Evolutionary conservation across 2,329 filamentous ascomycete genomes (phyloP), one percentile per base, ranked within the genome.

Genomic region (Fusarium armeniacum): DNA sequence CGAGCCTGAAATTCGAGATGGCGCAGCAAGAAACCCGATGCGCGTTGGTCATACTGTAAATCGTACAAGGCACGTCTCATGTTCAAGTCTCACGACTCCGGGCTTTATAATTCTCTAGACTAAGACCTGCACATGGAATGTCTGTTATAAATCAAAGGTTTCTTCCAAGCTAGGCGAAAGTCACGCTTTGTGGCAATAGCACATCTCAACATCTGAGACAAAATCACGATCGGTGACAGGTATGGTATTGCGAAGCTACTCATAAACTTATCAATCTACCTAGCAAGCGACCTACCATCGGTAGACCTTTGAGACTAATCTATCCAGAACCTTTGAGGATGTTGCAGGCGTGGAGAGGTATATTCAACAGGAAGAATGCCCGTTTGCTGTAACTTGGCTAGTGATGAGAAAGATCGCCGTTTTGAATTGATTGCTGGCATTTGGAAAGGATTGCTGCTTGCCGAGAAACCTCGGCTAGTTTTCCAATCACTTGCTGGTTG

Each of bases 381-480:
- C 20, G 6, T 35, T n/a, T 32, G 26, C 15, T 18, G 9, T 36
- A n/a, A 18, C 22, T 33, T 20, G 11, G 52, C 57, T 69, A 65
- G n/a, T 70, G 65, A 28, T 73, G 62, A 30, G 67, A 68, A 41
- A 65, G 59, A 41, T 78, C 73, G 12, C 76, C 78, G 36, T 68
- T 79, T 54, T 77, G 69, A 4, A 86, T 79, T 6, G 80, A 80
- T 73, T 85, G 87, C 76, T 92, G 90, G 75, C 93, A 95, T 79
- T 93, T 92, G 44, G 89, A 87, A 71, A 94, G 82, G 59, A 95
- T 92, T 54, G 88, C 87, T 15, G 93, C 91, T 81, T 97, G 93
- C 75, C 90, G 90, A 28, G 91, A 90, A 3, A 97, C 90, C 75
- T 97, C 92, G 5, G 88, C 91, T 50, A 97, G 83, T 45, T 89